Base-by-base conservation (phyloP, 768 basidiomycete species). In the Termitomyces sp. region DNA sequence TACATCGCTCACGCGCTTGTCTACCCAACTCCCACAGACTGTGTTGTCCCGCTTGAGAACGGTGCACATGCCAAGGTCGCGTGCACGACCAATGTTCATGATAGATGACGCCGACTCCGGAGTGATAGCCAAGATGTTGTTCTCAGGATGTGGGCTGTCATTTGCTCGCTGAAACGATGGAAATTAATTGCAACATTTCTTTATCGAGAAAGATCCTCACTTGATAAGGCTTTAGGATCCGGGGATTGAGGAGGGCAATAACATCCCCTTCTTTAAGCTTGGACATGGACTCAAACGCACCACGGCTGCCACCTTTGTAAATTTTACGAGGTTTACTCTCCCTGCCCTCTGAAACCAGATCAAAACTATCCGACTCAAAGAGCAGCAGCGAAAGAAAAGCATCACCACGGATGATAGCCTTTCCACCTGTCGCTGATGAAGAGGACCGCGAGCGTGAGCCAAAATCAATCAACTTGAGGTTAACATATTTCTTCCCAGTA, bases 231-330 rank as follows among this genome's bases (percentile, higher is more conserved):
- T 91, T 91, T 56, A 97, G 73, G 44, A 98, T 82, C 53, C 80
- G 81, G 0, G 97, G 94, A 65, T 96, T 97, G 19, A 98, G 75
- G 41, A 99, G 77, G 1, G 93, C 91, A 40, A 98, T 77, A 5
- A 98, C 95, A 46, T 92, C 88, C 2, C 97, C 97, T 62, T 94
- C 90, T 58, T 84, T 85, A 54, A 96, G 71, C 65, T 92, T 92
- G 48, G 90, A 87, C 75, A 90, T 84, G 49, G 82, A 77, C 69
- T 98, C 97, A 66, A 91, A 98, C 4, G 95, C 95, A 5, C 97
- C 97, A 6, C 86, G 84, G 62, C 92, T 94, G 3, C 96, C 96
- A 0, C 97, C 96, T 61, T 79, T 83, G 69, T 95, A 96, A 0
- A 88, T 59, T 66, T 85, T 92, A 60, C 78, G 76, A 38, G 79